These are phyloP conservation scores for Diaporthe destruens DNA, from an alignment of 2,329 filamentous ascomycete genomes.

Conservation along the genomic window DNA sequence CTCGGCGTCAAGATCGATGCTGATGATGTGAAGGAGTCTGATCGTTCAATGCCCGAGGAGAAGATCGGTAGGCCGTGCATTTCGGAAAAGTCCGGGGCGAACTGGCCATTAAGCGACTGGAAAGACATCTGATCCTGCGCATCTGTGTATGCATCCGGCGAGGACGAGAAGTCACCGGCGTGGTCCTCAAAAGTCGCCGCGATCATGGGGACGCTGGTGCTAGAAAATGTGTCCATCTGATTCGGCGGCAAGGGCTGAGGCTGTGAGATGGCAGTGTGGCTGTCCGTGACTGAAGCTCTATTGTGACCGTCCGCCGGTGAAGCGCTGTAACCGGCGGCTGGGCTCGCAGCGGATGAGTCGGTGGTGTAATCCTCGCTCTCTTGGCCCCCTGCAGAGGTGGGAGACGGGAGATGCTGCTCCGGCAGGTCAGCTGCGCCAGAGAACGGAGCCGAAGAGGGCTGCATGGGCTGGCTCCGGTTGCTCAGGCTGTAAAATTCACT, in stretches of 20 bases:
- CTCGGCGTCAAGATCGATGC: slow-evolving; percentile 37
- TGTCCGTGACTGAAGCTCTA: background rate
- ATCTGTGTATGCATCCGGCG: slow-evolving; percentile 33
- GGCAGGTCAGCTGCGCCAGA: slow-evolving; percentile 47
- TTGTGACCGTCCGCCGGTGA: background rate
- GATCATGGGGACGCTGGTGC: slow-evolving; percentile 21
- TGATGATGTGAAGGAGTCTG: slow-evolving; percentile 36
- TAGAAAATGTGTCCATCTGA: slow-evolving; percentile 21
- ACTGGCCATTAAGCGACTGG: slow-evolving; percentile 31
- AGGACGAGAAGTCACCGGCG: slow-evolving; percentile 32
- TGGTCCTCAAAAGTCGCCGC: slow-evolving; percentile 26
- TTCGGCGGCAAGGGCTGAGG: slow-evolving; percentile 16
- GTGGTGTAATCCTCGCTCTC: slow-evolving; percentile 29
- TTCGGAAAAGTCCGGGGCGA: slow-evolving; percentile 33
- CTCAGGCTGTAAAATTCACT: slow-evolving; percentile 52
- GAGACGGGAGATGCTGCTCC: slow-evolving; percentile 37
- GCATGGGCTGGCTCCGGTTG: slow-evolving; percentile 50
- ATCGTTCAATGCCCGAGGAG: slow-evolving; percentile 24
- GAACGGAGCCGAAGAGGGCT: slow-evolving; percentile 54
- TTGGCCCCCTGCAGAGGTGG: slow-evolving; percentile 23
- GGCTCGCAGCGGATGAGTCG: slow-evolving; percentile 27
- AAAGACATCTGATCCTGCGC: slow-evolving; percentile 32
- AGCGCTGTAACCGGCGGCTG: background rate
- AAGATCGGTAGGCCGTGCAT: slow-evolving; percentile 29
- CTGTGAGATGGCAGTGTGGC: slow-evolving; percentile 14